These are phyloP conservation scores for Aureobasidium sp. DNA, from an alignment of 2,329 filamentous ascomycete species.

Conservation along the genomic window DNA sequence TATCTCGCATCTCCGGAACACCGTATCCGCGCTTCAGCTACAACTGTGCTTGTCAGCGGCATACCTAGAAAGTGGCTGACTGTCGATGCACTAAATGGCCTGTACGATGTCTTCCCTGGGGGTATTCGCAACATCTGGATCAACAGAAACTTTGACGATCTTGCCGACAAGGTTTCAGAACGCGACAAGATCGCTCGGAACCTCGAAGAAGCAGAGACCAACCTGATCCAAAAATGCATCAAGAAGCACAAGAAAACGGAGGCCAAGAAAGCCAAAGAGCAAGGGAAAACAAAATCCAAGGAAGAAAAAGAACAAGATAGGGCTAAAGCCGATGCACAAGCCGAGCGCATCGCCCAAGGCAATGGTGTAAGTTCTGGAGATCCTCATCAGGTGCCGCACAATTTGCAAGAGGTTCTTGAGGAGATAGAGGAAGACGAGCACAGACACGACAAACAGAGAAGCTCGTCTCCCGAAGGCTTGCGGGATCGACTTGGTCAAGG, in stretches of 20 bases:
- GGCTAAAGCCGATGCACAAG: slow-evolving; percentile 29
- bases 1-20: slow-evolving; percentile 94
- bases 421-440: slow-evolving; percentile 17
- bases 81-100: slow-evolving; percentile 65
- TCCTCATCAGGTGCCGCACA: slow-evolving; percentile 21
- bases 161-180: slow-evolving; percentile 74
- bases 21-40: slow-evolving; percentile 84
- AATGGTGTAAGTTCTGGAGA: slow-evolving; percentile 25
- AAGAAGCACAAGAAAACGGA: slow-evolving; percentile 65
- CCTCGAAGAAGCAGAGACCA: slow-evolving; percentile 76
- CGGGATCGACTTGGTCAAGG: slow-evolving; percentile 35
- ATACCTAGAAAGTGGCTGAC: slow-evolving; percentile 89
- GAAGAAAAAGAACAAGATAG: slow-evolving; percentile 41
- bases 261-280: slow-evolving; percentile 48
- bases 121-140: slow-evolving; percentile 96
- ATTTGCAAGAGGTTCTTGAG: slow-evolving; percentile 22
- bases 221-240: slow-evolving; percentile 64
- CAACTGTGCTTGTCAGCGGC: slow-evolving; percentile 84
- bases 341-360: slow-evolving; percentile 23
- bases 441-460: slow-evolving; percentile 10
- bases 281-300: slow-evolving; percentile 43
- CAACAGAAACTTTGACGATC: slow-evolving; percentile 75
- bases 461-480: slow-evolving; percentile 26
- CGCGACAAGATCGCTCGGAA: slow-evolving; percentile 61
- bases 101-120: slow-evolving; percentile 95